These are phyloP conservation scores for Babesia bigemina DNA, from an alignment of 169 alveolate species.

Conservation along the genomic window DNA sequence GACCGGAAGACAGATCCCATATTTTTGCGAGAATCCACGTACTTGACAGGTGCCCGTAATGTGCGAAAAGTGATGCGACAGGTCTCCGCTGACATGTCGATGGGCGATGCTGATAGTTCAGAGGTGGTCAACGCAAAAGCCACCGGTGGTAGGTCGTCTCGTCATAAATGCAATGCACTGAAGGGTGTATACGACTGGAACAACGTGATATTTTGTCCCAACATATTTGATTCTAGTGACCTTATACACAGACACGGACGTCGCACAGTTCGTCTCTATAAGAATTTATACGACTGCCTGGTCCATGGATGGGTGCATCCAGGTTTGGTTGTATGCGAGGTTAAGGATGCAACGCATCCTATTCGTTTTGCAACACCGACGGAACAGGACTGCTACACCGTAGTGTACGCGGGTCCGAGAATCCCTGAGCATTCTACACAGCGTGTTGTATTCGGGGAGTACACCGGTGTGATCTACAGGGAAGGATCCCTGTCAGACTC, in stretches of 20 bases:
- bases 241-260: conserved; percentile 62
- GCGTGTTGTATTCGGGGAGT: conserved; percentile 83
- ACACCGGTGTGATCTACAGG: conserved; percentile 83
- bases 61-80: not conserved
- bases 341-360: conserved; percentile 84
- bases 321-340: conserved; percentile 75
- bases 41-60: conserved; percentile 7
- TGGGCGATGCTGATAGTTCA: not conserved
- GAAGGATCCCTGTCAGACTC: conserved; percentile 75
- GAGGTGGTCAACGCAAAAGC: not conserved
- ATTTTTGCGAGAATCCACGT: not conserved
- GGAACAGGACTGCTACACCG: conserved; percentile 83
- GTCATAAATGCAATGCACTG: not conserved
- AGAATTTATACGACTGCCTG: conserved; percentile 70
- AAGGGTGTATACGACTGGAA: conserved; percentile 62
- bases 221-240: conserved; percentile 72
- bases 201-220: conserved; percentile 75
- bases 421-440: conserved; percentile 67
- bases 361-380: conserved; percentile 85
- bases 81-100: not conserved
- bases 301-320: conserved; percentile 82
- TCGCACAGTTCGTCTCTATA: conserved; percentile 52
- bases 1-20: conserved; percentile 29
- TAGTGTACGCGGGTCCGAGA: conserved; percentile 82
- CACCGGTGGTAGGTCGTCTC: not conserved